Percentiles rank a stretch among this genome's conserved stretches.
These are phyloP conservation scores for Coffea eugenioides DNA, from an alignment of 257 asterid species.

Conservation along the genomic window DNA sequence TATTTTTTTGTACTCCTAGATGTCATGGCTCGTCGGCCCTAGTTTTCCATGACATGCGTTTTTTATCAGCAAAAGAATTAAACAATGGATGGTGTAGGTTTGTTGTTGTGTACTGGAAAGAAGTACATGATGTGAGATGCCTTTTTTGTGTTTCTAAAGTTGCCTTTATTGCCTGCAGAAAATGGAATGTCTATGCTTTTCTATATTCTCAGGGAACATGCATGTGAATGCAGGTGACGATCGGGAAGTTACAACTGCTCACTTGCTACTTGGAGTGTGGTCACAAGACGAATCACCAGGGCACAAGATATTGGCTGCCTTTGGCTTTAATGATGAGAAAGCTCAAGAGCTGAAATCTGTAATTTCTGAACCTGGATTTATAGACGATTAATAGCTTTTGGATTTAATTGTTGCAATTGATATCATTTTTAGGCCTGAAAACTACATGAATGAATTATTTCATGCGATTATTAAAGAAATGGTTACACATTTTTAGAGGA, in stretches of 20 bases:
- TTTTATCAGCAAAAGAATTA: background rate
- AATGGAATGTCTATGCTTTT: background rate
- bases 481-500: background rate
- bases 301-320: conserved; percentile 40
- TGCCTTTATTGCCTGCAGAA: background rate
- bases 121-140: background rate
- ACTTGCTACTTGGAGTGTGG: conserved; percentile 70
- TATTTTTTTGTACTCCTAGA: background rate
- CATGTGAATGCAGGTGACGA: conserved; percentile 40
- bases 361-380: conserved; percentile 45
- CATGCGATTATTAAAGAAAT: background rate
- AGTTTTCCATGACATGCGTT: background rate
- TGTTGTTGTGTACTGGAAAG: background rate
- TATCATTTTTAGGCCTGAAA: background rate
- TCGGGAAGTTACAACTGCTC: conserved; percentile 55
- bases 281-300: conserved; percentile 61
- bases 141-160: background rate
- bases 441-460: background rate
- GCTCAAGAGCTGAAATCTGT: conserved; percentile 51
- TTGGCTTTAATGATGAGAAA: conserved; percentile 55
- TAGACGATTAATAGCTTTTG: conserved; percentile 28
- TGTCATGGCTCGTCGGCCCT: background rate
- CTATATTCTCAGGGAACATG: background rate
- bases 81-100: background rate
- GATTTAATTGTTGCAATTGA: background rate